phyloP scores from a whole-genome alignment of 805 yeast species.

The Candida loeiensis region DNA sequence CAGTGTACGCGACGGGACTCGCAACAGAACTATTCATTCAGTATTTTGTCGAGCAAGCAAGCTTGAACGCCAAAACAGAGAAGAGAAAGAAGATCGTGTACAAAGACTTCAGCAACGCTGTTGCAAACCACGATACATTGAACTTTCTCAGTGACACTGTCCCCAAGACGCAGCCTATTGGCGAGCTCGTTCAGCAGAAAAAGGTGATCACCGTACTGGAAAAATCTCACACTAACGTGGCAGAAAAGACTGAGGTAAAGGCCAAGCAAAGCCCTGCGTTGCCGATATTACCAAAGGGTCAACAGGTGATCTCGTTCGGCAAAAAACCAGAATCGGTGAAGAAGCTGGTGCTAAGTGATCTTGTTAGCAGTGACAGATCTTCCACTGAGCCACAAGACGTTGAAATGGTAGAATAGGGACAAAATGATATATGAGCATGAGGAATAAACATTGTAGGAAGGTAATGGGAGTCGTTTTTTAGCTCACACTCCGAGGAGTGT shows the following conservation, averaged over 20 bases:
- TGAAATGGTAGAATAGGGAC: constrained; percentile 13
- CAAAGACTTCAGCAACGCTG: constrained; percentile 66
- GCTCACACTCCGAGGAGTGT: no score
- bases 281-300: constrained; percentile 30
- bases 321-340: constrained; percentile 15
- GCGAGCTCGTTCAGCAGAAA: constrained; percentile 42
- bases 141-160: constrained; percentile 63
- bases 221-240: constrained; percentile 5
- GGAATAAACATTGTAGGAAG: no score
- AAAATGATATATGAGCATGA: not conserved
- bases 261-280: constrained; percentile 17
- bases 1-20: constrained; percentile 72
- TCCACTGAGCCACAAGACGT: constrained; percentile 10
- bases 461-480: no score
- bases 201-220: constrained; percentile 23
- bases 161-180: constrained; percentile 56
- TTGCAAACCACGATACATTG: constrained; percentile 54
- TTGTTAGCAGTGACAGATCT: constrained; percentile 22
- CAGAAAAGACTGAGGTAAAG: constrained; percentile 7
- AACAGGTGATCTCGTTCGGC: constrained; percentile 32
- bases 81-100: constrained; percentile 69
- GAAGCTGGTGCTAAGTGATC: constrained; percentile 34
- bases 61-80: constrained; percentile 58
- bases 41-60: constrained; percentile 68
- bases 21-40: constrained; percentile 75